These are phyloP conservation scores for Nothomitra cinnamomea DNA, from an alignment of 2,329 filamentous ascomycete species.

Conservation along the genomic window DNA sequence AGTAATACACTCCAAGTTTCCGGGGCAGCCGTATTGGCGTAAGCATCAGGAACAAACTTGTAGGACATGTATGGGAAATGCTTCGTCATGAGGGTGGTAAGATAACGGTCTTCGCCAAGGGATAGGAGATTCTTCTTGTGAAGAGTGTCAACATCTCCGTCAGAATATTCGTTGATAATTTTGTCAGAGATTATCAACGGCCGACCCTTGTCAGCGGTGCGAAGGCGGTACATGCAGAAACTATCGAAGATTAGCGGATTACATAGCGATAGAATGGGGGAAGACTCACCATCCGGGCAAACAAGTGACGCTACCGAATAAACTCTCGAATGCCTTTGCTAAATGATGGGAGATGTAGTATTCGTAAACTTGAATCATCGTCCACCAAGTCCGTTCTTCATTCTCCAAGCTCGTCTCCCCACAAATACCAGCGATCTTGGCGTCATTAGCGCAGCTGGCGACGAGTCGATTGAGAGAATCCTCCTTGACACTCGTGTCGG, in stretches of 20 bases:
- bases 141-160: conserved; percentile 80
- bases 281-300: conserved; percentile 85
- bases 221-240: conserved; percentile 97
- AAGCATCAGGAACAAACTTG: conserved; percentile 89
- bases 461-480: conserved; percentile 88
- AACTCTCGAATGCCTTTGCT: conserved; percentile 89
- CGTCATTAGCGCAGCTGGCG: conserved; percentile 79
- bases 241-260: conserved; percentile 29
- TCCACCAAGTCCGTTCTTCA: conserved; percentile 91
- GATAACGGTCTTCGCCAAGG: conserved; percentile 88
- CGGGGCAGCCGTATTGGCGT: conserved; percentile 82
- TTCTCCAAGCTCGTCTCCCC: conserved; percentile 94
- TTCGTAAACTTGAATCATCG: conserved; percentile 99
- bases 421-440: conserved; percentile 93
- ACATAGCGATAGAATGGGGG: not conserved
- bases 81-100: conserved; percentile 96
- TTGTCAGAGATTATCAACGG: conserved; percentile 85
- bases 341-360: conserved; percentile 98
- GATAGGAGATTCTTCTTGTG: conserved; percentile 90
- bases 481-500: conserved; percentile 84
- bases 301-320: conserved; percentile 97
- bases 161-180: conserved; percentile 73
- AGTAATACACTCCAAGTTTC: conserved; percentile 87
- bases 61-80: conserved; percentile 90
- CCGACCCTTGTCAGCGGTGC: conserved; percentile 84